These are phyloP conservation scores for Botryobasidium botryosum DNA, from an alignment of 768 basidiomycete species.

Conservation along the genomic window DNA sequence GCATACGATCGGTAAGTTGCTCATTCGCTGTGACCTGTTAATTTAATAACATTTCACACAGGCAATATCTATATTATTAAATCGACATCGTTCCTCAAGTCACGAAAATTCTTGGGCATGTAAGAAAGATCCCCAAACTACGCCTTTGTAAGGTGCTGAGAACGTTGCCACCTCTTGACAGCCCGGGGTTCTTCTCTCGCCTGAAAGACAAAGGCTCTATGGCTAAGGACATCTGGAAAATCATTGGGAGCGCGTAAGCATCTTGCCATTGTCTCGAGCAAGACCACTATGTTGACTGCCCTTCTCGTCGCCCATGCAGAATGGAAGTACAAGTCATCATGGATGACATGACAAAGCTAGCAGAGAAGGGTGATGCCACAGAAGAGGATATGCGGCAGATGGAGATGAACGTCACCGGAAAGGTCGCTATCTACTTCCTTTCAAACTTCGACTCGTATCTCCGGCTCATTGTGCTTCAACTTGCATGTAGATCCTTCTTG, in stretches of 20 bases:
- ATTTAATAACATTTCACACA: neutral
- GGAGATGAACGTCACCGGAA: conserved; percentile 87
- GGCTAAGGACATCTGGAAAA: conserved; percentile 93
- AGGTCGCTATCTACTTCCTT: conserved; percentile 27
- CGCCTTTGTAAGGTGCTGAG: conserved; percentile 27
- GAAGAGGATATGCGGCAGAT: conserved; percentile 76
- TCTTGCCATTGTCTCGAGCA: neutral
- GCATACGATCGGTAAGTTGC: conserved; percentile 48
- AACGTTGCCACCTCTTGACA: too few species aligned
- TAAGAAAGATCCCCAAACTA: conserved; percentile 23
- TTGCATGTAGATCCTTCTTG: conserved; percentile 82
- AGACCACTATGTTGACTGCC: neutral
- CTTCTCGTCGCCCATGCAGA: conserved; percentile 18
- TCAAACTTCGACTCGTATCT: conserved; percentile 1
- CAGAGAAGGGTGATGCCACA: conserved; percentile 71
- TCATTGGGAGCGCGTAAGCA: conserved; percentile 95
- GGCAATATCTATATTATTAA: conserved; percentile 84
- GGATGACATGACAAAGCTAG: conserved; percentile 83
- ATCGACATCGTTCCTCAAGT: conserved; percentile 79
- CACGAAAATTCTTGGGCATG: conserved; percentile 81
- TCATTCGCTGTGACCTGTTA: neutral
- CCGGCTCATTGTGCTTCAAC: too few species aligned
- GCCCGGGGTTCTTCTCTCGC: conserved; percentile 80
- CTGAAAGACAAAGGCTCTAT: conserved; percentile 87
- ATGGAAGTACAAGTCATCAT: conserved; percentile 65